Conservation (phyloP, 768 basidiomycete species). For the Pholiota molesta region DNA sequence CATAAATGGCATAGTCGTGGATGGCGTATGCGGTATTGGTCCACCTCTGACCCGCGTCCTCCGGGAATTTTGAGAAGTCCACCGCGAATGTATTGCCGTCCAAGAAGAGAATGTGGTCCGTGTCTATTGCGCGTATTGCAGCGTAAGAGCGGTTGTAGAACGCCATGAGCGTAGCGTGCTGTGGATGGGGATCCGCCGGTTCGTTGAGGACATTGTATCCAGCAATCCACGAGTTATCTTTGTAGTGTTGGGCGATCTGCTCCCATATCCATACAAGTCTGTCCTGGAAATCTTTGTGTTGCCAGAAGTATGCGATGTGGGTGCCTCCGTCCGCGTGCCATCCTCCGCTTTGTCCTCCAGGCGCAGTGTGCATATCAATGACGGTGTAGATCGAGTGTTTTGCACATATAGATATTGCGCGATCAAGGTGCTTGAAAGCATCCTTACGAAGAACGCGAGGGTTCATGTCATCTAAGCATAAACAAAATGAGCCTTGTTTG, state of each 20-base stretch:
- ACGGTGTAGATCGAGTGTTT: conserved; percentile 76
- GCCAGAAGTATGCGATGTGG: conserved; percentile 74
- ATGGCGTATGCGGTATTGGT: conserved; percentile 76
- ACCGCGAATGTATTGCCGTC: conserved; percentile 86
- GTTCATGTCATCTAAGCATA: conserved; percentile 64
- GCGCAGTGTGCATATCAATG: conserved; percentile 79
- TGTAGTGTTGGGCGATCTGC: conserved; percentile 72
- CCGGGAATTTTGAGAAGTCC: conserved; percentile 70
- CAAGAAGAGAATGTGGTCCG: conserved; percentile 72
- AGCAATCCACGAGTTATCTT: conserved; percentile 76
- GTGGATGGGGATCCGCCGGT: conserved; percentile 60
- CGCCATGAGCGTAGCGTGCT: conserved; percentile 58
- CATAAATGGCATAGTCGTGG: conserved; percentile 75
- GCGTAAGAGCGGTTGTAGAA: conserved; percentile 71
- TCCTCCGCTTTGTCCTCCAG: conserved; percentile 73
- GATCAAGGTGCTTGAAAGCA: conserved; percentile 85
- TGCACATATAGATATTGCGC: conserved; percentile 73
- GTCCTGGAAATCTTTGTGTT: conserved; percentile 84
- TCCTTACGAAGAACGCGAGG: conserved; percentile 75
- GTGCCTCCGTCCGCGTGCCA: conserved; percentile 82
- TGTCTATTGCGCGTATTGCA: conserved; percentile 72
- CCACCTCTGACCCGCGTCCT: conserved; percentile 61
- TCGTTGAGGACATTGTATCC: conserved; percentile 89
- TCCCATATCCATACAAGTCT: conserved; percentile 78
- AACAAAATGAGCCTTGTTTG: not conserved